Evolutionary conservation across 495 filamentous ascomycete species (phyloP).

Genomic region (Aspergillus conjunctus): DNA sequence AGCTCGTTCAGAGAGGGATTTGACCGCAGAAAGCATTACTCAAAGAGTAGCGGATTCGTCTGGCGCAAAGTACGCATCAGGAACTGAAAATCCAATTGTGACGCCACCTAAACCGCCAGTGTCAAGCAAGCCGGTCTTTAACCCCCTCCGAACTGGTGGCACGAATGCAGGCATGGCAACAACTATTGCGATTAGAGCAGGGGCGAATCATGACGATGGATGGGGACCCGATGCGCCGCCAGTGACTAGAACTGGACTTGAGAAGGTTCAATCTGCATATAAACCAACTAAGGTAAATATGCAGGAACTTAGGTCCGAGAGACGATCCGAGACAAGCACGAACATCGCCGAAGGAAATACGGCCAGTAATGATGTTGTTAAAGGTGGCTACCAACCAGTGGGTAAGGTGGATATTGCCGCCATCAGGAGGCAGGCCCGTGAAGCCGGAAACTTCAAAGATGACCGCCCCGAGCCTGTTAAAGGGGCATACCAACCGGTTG

Average conservation of each 20-base stretch:
- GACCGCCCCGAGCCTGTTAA: constrained; percentile 83
- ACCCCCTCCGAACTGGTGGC: constrained; percentile 71
- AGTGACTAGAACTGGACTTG: constrained; percentile 80
- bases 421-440: constrained; percentile 75
- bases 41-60: constrained; percentile 96
- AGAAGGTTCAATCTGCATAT: constrained; percentile 92
- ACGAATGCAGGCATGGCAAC: constrained; percentile 62
- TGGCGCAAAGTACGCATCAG: constrained; percentile 86
- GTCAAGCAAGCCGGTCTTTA: constrained; percentile 86
- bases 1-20: constrained; percentile 84
- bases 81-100: constrained; percentile 49
- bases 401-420: constrained; percentile 96
- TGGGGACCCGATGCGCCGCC: constrained; percentile 96
- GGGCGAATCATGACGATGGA: constrained; percentile 68
- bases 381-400: constrained; percentile 90
- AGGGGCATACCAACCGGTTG: constrained; percentile 88
- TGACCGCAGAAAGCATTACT: constrained; percentile 83
- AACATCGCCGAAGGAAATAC: constrained; percentile 29
- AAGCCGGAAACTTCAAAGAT: constrained; percentile 58
- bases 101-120: constrained; percentile 66
- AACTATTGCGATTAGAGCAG: constrained; percentile 52
- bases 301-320: constrained; percentile 68
- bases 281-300: constrained; percentile 94
- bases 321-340: constrained; percentile 61
- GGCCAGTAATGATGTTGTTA: constrained; percentile 67